Conservation (phyloP, 1,284 basidiomycete species). For the Sanghuangporus weigelae region DNA sequence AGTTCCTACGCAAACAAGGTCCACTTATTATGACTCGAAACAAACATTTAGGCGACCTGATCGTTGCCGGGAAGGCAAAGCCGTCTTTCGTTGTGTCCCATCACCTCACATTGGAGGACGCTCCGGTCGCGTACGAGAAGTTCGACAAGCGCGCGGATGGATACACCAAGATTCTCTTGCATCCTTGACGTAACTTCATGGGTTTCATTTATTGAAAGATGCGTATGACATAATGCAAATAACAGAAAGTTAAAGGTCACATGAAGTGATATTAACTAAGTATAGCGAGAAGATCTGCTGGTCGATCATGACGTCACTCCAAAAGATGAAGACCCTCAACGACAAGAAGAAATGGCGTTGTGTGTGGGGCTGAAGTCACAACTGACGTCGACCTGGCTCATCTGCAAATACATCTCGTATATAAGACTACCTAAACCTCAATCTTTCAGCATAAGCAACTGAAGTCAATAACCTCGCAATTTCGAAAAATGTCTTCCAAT, state of each 20-base stretch:
- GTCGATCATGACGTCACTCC: background rate
- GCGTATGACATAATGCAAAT: background rate
- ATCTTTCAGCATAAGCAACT: no score
- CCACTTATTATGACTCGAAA: no score
- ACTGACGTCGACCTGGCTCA: background rate
- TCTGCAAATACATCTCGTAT: background rate
- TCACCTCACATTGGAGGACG: conserved; percentile 40
- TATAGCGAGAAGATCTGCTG: background rate
- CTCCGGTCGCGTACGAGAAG: conserved; percentile 43
- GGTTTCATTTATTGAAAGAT: background rate
- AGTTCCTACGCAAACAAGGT: no score
- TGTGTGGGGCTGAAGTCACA: background rate
- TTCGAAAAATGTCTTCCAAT: background rate
- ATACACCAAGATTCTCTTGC: conserved; percentile 45
- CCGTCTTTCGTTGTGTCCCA: conserved; percentile 49
- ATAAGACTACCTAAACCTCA: background rate
- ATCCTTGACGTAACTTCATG: conserved; percentile 31
- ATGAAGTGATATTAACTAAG: background rate
- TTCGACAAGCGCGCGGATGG: conserved; percentile 45
- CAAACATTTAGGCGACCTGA: conserved; percentile 32
- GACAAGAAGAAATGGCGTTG: background rate
- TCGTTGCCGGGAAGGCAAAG: conserved; percentile 45
- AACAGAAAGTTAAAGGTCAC: background rate
- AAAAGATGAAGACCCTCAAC: background rate
- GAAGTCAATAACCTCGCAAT: background rate